phyloP scores from a whole-genome alignment of 2,329 filamentous ascomycete species.

The Monosporascus sp. region DNA sequence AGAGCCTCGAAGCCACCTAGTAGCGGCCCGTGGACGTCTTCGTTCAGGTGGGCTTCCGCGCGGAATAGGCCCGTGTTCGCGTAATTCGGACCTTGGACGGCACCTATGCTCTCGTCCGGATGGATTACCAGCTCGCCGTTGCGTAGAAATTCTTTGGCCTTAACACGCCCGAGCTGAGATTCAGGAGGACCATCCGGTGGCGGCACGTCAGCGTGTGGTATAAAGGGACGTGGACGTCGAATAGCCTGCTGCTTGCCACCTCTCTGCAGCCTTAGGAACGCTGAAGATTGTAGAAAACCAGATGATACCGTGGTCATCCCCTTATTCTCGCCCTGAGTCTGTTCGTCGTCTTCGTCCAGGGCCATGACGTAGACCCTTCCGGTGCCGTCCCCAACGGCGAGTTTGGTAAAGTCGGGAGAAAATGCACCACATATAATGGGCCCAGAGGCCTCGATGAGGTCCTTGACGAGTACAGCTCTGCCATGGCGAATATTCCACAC shows the following conservation, averaged over 20 bases:
- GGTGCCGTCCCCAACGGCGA: constrained; percentile 56
- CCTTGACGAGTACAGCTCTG: constrained; percentile 40
- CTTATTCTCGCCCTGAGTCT: constrained; percentile 13
- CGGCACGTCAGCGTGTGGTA: constrained; percentile 44
- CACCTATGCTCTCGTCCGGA: constrained; percentile 44
- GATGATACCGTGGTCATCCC: constrained; percentile 15
- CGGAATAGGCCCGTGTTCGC: constrained; percentile 39
- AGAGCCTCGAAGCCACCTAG: constrained; percentile 35
- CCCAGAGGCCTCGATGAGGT: constrained; percentile 48
- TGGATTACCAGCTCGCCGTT: constrained; percentile 36
- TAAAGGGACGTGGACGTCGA: constrained; percentile 41
- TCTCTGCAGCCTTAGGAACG: constrained; percentile 29
- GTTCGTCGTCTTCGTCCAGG: constrained; percentile 38
- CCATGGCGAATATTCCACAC: constrained; percentile 54
- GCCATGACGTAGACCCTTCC: constrained; percentile 54
- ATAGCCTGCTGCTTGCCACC: constrained; percentile 26
- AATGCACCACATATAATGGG: constrained; percentile 55
- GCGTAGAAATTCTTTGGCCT: constrained; percentile 30
- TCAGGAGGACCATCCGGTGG: constrained; percentile 25
- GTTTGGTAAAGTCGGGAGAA: constrained; percentile 47
- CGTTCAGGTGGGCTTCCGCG: constrained; percentile 41
- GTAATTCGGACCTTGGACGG: constrained; percentile 51
- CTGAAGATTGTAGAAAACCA: constrained; percentile 7
- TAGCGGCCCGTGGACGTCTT: constrained; percentile 38
- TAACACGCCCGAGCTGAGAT: constrained; percentile 21